Conservation (phyloP, 108 stramenopile species). For the Stephanodiscus triporus region DNA sequence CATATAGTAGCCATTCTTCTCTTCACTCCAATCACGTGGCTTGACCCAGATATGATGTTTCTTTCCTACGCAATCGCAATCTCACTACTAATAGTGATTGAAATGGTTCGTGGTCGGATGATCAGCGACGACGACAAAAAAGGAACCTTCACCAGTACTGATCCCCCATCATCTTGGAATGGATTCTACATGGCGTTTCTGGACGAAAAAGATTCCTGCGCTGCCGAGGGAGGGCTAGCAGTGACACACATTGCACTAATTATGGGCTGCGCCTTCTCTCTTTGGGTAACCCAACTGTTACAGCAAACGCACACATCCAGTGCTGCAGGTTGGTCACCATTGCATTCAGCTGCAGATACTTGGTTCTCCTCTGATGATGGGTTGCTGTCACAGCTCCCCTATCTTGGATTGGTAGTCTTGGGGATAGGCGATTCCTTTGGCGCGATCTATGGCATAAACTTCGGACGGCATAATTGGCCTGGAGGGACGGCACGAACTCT, state of each 20-base stretch:
- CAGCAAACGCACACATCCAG: constrained; percentile 1
- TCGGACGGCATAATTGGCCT: constrained; percentile 48
- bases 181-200: constrained; percentile 47
- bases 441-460: constrained; percentile 60
- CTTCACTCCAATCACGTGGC: constrained; percentile 63
- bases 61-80: constrained; percentile 79
- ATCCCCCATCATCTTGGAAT: constrained; percentile 25
- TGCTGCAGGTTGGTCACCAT: background rate
- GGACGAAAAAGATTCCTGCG: constrained; percentile 54
- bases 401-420: constrained; percentile 67
- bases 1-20: constrained; percentile 75
- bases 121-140: constrained; percentile 13
- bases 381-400: constrained; percentile 36
- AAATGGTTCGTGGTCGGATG: constrained; percentile 52
- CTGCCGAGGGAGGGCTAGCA: constrained; percentile 48
- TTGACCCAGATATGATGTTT: constrained; percentile 69
- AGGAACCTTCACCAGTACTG: constrained; percentile 42
- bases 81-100: constrained; percentile 63
- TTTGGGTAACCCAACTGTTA: constrained; percentile 60
- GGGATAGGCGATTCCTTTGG: constrained; percentile 84
- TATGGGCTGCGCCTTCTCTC: constrained; percentile 77
- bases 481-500: constrained; percentile 65
- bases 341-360: background rate
- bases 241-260: constrained; percentile 78
- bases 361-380: constrained; percentile 3